Base-by-base conservation (phyloP, 2,329 filamentous ascomycete genomes). In the Pseudogymnoascus sp. region DNA sequence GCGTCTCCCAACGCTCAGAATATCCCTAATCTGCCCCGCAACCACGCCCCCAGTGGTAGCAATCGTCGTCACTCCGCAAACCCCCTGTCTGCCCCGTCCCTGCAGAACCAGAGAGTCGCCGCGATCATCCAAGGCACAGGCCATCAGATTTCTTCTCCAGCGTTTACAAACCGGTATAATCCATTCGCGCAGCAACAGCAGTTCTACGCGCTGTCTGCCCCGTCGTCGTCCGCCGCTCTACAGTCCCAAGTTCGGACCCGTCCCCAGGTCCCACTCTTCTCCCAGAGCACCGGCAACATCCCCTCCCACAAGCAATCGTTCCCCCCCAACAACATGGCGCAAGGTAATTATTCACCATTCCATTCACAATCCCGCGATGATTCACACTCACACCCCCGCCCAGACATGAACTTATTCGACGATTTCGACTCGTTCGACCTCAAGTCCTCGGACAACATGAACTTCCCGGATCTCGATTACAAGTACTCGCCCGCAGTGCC, bases 211-310 rank as follows among this genome's bases (percentile, higher is more conserved):
- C 85, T 86, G 71, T 85, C 86, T 75, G 83, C 84, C 69, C 82
- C 86, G 66, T 80, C 82, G 68, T 86, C 86, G 67, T 80, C 83
- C 63, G 78, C 80, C 74, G 78, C 81, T 71, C 77, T 86, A 74
- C 83, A 83, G 68, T 79, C 81, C 72, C 76, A 75, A 68, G 79
- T 76, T 72, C 73, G 76, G 68, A 75, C 77, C 71, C 82, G 86
- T 72, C 88, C 88, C 62, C 88, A 87, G 71, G 88, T 91, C 69
- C 88, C 88, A 67, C 78, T 90, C 70, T 91, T 92, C 74, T 76
- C 83, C 66, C 84, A 86, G 75, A 82, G 79, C 72, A 80, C 78
- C 68, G 79, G 80, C 75, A 84, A 31, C 29, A 31, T 31, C 29
- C 29, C 6, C 7, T 31, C 76, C 74, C 76, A 23, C 45, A 23